Evolutionary conservation across 805 yeast species (phyloP).

Genomic region (Hanseniaspora guilliermondii): DNA sequence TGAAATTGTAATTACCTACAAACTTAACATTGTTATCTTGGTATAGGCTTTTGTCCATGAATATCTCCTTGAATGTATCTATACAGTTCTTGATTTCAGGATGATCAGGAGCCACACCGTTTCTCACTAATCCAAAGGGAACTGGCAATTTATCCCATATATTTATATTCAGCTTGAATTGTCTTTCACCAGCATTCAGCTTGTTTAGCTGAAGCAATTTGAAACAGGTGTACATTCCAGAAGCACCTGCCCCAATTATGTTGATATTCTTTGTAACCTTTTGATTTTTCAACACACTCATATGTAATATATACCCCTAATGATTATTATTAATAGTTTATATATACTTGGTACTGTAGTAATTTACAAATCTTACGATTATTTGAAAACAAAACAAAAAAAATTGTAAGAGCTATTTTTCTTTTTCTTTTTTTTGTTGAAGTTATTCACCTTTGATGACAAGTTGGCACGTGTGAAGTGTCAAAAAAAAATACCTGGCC

Average conservation of each 20-base stretch:
- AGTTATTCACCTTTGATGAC: too few species aligned
- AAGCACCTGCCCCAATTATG: slow-evolving; percentile 90
- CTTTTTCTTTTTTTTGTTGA: too few species aligned
- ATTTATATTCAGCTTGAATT: slow-evolving; percentile 40
- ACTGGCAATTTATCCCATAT: slow-evolving; percentile 76
- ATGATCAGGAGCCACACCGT: slow-evolving; percentile 99
- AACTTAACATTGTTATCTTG: slow-evolving; percentile 36
- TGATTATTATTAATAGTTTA: too few species aligned
- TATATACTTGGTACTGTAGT: too few species aligned
- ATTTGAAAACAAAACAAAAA: too few species aligned
- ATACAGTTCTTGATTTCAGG: slow-evolving; percentile 84
- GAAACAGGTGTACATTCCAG: slow-evolving; percentile 83
- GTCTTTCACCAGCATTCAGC: slow-evolving; percentile 22
- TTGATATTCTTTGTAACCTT: slow-evolving; percentile 36
- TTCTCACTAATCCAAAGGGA: slow-evolving; percentile 83
- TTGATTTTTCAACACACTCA: not conserved
- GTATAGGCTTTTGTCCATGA: slow-evolving; percentile 20
- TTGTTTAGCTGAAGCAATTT: slow-evolving; percentile 39
- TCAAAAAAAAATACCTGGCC: too few species aligned
- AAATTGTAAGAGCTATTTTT: too few species aligned
- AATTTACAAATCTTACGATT: too few species aligned
- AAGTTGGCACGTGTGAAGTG: too few species aligned
- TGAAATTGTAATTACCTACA: slow-evolving; percentile 62
- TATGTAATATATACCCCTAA: not conserved
- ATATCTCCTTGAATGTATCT: slow-evolving; percentile 50